phyloP scores from a whole-genome alignment of 805 yeast species.

The Komagataella ulmi region DNA sequence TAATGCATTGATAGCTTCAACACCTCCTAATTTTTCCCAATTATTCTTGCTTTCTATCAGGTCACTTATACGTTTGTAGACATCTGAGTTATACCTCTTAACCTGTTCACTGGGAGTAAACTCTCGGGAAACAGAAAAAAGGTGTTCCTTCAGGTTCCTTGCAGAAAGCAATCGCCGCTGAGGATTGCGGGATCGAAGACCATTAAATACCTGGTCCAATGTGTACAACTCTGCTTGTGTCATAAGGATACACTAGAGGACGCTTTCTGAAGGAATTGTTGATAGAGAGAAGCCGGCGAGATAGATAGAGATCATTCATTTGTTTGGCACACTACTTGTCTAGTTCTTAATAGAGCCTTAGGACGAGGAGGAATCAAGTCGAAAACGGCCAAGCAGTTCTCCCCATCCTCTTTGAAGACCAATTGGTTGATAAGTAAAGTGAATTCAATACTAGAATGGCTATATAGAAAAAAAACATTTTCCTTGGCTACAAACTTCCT shows the following conservation, averaged over 20 bases:
- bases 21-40: slow-evolving; percentile 74
- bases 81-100: slow-evolving; percentile 68
- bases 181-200: slow-evolving; percentile 28
- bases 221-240: slow-evolving; percentile 10
- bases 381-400: background rate
- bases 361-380: too few relatives aligned
- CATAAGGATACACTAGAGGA: background rate
- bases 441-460: background rate
- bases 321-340: background rate
- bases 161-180: slow-evolving; percentile 44
- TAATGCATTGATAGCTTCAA: slow-evolving; percentile 78
- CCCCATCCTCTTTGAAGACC: background rate
- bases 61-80: slow-evolving; percentile 80
- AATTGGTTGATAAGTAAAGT: background rate
- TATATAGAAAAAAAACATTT: background rate
- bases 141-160: slow-evolving; percentile 51
- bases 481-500: background rate
- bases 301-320: background rate
- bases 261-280: background rate
- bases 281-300: background rate
- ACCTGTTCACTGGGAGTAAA: slow-evolving; percentile 64
- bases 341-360: too few relatives aligned
- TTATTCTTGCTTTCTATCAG: slow-evolving; percentile 64
- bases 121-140: slow-evolving; percentile 67
- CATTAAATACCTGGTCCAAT: slow-evolving; percentile 37